Evolutionary conservation across 164 flowering plant genomes (phyloP), one percentile per base, ranked within the genome.

Genomic region (Vitis riparia): DNA sequence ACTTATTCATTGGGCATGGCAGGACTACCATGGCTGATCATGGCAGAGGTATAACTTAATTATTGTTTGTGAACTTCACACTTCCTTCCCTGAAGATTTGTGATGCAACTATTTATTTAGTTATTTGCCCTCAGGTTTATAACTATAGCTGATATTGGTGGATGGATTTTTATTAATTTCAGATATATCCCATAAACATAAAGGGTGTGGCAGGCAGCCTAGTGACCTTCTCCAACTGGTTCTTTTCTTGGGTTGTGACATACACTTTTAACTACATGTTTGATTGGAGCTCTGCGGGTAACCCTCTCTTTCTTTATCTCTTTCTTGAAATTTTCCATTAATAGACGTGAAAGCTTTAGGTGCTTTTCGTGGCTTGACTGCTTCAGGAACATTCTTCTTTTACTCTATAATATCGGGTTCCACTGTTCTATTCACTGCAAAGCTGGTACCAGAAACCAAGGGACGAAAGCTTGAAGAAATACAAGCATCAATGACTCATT

Each of bases 121-220:
- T 23, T 23, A 23, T 23, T 23, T 23, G 27, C 27, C 27, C 27
- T 23, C 27, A 23, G 27, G 27, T 23, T 23, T 23, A 23, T 23
- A 23, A 23, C 27, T 23, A 23, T 23, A 23, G 27, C 23, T 23
- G 44, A 32, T 17, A 8, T 16, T 14, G 11, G 17, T 16, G n/a
- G 14, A 55, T 17, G 16, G 9, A 1, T 14, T n/a, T 55, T 2
- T 12, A 59, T 13, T 32, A 50, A 1, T 76, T 70, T 60, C 70
- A 77, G 83, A 76, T 80, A 67, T 80, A 70, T 59, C 83, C 83
- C 13, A 66, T 80, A 27, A 76, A 80, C 47, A 71, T 73, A 52
- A 80, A 73, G 66, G 83, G 83, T 7, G 16, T 51, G 19, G 83
- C 80, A 55, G 83, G 80, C 27, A 80, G 83, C 70, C 65, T 80